Percentiles rank a stretch among this genome's conserved stretches.
Evolutionary conservation across 805 yeast genomes (phyloP).

Genomic region (Wickerhamomyces canadensis): DNA sequence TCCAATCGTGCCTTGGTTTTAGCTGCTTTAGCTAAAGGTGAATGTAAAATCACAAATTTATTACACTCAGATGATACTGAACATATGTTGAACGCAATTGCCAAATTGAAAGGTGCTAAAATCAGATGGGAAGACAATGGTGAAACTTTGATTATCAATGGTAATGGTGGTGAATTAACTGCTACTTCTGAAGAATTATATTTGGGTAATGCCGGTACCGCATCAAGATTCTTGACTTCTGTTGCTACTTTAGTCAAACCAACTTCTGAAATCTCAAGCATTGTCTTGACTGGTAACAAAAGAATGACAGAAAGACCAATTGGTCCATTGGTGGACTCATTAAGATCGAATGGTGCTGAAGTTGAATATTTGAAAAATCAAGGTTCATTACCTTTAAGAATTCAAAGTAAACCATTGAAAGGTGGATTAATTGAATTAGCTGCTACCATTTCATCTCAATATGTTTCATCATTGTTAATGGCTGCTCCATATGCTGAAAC

Average conservation of each 20-base stretch:
- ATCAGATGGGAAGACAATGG: conserved; percentile 85
- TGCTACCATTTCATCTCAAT: conserved; percentile 96
- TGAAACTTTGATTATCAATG: conserved; percentile 76
- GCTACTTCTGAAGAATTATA: conserved; percentile 68
- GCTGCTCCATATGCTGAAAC: conserved; percentile 93
- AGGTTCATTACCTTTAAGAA: conserved; percentile 83
- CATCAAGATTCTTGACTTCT: conserved; percentile 88
- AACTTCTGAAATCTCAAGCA: conserved; percentile 33
- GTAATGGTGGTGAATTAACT: conserved; percentile 73
- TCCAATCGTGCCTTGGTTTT: conserved; percentile 90
- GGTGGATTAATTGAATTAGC: conserved; percentile 94
- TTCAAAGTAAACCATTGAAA: conserved; percentile 65
- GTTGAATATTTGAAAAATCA: conserved; percentile 64
- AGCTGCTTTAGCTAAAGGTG: conserved; percentile 88
- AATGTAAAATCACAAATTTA: conserved; percentile 76
- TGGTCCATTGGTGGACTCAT: conserved; percentile 92
- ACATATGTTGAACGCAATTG: conserved; percentile 86
- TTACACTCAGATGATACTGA: conserved; percentile 96
- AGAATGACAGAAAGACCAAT: conserved; percentile 98
- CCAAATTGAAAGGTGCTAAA: conserved; percentile 73
- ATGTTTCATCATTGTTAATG: conserved; percentile 93
- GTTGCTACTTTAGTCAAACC: conserved; percentile 80
- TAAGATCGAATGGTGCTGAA: conserved; percentile 70
- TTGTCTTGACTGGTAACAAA: conserved; percentile 84
- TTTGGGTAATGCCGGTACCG: conserved; percentile 97